Base-by-base conservation (phyloP, 2,329 filamentous ascomycete species). In the Cladosporium cucumerinum region DNA sequence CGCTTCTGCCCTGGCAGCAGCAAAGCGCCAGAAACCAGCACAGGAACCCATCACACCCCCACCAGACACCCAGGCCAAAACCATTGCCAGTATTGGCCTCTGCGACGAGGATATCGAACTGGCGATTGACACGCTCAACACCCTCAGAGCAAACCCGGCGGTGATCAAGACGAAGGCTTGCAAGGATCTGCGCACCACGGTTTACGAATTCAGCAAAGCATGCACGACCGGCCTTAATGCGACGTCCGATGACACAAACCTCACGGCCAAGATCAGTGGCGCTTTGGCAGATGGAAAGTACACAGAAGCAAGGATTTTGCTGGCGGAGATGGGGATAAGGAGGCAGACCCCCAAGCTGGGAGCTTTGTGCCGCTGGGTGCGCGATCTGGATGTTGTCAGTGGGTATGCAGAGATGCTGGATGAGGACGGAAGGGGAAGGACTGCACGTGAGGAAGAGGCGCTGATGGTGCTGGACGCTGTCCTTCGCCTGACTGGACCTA, bases 301-400 rank as follows among this genome's bases (percentile, higher is more conserved):
- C 68, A 81, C 80, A 11, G 88, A 90, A n/a, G 87, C 88, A 5
- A 82, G 82, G 60, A 82, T 91, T 18, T 73, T 90, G 16, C 82
- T 91, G 1, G 84, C 88, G 0, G 88, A 91, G 77, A 91, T 91
- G 88, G 82, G 84, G 32, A 86, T 91, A 21, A 80, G 88, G n/a
- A 79, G 81, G 3, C 83, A 90, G 67, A 82, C 85, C 21, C 88
- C 88, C 0, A 89, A 89, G 69, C 77, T 91, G 0, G 89, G 89
- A 23, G 87, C 88, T 1, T 76, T 91, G 8, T 90, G 88, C 74
- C 85, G 89, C 64, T 91, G 89, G 89, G 88, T 91, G 5, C 83
- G 89, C 65, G 88, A 90, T 71, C 78, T 91, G 28, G 88, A 91
- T 70, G 85, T 90, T 26, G 85, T 90, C 58, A 89, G 86, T 68